Evolutionary conservation across 495 filamentous ascomycete species (phyloP).

Genomic region (Talaromyces thailandensis): DNA sequence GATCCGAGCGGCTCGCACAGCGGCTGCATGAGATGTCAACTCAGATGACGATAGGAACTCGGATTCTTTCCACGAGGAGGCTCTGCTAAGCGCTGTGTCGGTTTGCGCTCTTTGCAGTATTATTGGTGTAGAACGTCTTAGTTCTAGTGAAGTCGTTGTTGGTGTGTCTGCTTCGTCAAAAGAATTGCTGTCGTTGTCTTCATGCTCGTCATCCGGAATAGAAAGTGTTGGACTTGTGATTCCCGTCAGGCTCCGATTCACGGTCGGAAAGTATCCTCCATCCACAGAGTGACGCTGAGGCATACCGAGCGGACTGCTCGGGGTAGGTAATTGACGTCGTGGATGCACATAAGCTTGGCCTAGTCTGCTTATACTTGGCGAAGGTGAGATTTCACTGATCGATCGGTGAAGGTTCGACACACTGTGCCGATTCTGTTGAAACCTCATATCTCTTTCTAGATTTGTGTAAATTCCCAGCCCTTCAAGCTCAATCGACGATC

Average conservation of each 20-base stretch:
- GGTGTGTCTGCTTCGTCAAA: constrained; percentile 1
- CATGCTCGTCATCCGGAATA: neutral
- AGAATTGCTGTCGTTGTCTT: neutral
- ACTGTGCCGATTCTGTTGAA: constrained; percentile 7
- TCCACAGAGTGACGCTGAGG: constrained; percentile 41
- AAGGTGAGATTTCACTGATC: constrained; percentile 44
- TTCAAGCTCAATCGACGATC: constrained; percentile 47
- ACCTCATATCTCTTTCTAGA: constrained; percentile 30
- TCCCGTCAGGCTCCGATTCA: neutral
- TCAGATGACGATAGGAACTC: constrained; percentile 19
- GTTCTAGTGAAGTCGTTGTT: neutral
- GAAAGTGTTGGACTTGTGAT: neutral
- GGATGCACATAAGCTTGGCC: constrained; percentile 48
- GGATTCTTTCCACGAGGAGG: neutral
- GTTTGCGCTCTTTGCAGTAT: constrained; percentile 3
- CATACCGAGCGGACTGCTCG: constrained; percentile 44
- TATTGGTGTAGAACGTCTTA: neutral
- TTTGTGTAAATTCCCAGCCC: constrained; percentile 46
- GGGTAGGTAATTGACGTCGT: constrained; percentile 50
- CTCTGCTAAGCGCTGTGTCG: neutral
- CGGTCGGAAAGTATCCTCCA: constrained; percentile 29
- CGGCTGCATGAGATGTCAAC: constrained; percentile 25
- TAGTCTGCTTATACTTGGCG: constrained; percentile 37
- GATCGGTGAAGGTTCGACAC: constrained; percentile 37
- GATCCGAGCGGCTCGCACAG: constrained; percentile 43